A percentile compares a stretch with the other conserved stretches of the same genome.
These are phyloP conservation scores for Nephelium lappaceum DNA, from an alignment of 345 rosid genomes.

Conservation along the genomic window DNA sequence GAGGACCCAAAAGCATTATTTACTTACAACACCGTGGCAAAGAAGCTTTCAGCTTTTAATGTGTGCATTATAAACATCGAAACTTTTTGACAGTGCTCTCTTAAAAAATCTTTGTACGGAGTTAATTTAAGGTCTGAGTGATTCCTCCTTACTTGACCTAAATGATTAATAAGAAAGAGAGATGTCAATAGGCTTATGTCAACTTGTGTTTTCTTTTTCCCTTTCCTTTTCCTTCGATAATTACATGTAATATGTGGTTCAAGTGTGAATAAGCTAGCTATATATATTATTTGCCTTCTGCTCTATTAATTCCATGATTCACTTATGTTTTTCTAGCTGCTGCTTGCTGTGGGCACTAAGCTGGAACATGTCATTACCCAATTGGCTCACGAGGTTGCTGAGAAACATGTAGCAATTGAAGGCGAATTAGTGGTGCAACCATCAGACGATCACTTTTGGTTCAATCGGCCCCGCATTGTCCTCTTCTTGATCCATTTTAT, in stretches of 20 bases:
- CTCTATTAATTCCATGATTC: background rate
- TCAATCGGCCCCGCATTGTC: slow-evolving; percentile 54
- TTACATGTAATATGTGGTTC: background rate
- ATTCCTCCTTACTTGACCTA: background rate
- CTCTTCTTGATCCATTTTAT: slow-evolving; percentile 83
- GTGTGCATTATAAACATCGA: background rate
- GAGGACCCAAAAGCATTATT: background rate
- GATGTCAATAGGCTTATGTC: background rate
- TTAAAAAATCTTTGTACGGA: background rate
- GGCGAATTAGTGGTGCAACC: slow-evolving; percentile 80
- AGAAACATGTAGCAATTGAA: slow-evolving; percentile 68
- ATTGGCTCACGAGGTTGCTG: slow-evolving; percentile 82
- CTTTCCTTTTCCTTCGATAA: background rate
- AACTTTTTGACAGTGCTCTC: background rate
- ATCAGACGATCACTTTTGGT: slow-evolving; percentile 85
- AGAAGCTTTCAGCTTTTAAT: background rate
- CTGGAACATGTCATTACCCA: slow-evolving; percentile 74
- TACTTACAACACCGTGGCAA: background rate
- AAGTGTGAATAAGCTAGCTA: background rate
- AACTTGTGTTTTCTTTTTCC: background rate
- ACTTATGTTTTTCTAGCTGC: slow-evolving; percentile 45
- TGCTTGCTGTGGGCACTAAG: slow-evolving; percentile 83
- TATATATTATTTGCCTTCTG: background rate
- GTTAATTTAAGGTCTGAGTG: background rate
- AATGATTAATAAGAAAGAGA: background rate